Base-by-base conservation (phyloP, 495 filamentous ascomycete genomes). In the Baudoinia panamericana region DNA sequence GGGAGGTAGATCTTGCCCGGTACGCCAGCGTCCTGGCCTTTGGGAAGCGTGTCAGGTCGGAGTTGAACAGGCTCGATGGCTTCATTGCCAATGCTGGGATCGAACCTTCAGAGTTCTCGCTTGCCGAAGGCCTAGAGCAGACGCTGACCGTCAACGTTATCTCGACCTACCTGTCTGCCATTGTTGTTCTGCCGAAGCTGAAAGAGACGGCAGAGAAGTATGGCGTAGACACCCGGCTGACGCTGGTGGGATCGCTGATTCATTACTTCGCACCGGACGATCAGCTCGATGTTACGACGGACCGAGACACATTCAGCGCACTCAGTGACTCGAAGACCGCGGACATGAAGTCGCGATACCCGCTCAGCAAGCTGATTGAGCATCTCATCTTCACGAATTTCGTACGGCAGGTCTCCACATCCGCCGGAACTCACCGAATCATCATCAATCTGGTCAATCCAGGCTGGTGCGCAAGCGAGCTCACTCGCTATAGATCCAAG, bases 1-100 rank as follows among this genome's bases (percentile, higher is more conserved):
- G 66, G 67, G 54, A 64, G 33, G 60, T 76, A 0, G 72, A 76
- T 35, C 67, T 75, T 63, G 56, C 50, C 46, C 62, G 39, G 38
- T 75, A 67, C 53, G 50, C 56, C 21, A 68, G 63, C 30, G 63
- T 72, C 15, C 54, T 63, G 32, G 50, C 39, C 4, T 73, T 75
- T 34, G 65, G 63, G 11, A 39, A 41, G 29, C 61, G 61, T 1
- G 58, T 58, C 16, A 7, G 19, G 13, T 56, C 63, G 16, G 62
- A 69, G 28, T 23, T 60, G 12, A 16, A 43, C 5, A 13, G 50
- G 5, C 36, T 73, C 1, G 66, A 73, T 40, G 55, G 43, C 0
- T 52, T 65, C 19, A 43, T 73, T 3, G 44, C n/a, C n/a, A 55
- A 55, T 33, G 46, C 46, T 10, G 42, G 43, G 12, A 46, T 71